Percentiles rank a stretch among this genome's conserved stretches.
These are phyloP conservation scores for Phialemoniopsis sp. DNA, from an alignment of 2,329 filamentous ascomycete genomes.

Conservation along the genomic window DNA sequence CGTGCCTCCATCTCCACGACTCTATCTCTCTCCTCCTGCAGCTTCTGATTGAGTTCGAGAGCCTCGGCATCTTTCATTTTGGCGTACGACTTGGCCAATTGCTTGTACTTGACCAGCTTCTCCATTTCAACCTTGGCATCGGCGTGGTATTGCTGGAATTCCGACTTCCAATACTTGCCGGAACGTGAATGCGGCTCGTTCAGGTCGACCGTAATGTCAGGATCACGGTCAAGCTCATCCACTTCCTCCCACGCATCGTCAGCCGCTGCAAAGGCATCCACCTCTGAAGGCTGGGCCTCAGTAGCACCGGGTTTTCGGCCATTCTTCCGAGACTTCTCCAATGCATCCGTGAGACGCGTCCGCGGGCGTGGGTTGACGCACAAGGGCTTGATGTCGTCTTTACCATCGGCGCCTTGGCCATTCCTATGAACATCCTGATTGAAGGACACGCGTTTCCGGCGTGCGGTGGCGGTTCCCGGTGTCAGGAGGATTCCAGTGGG, in stretches of 20 bases:
- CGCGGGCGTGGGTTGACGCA: conserved; percentile 19
- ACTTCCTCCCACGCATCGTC: conserved; percentile 53
- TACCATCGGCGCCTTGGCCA: conserved; percentile 21
- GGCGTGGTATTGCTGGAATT: conserved; percentile 70
- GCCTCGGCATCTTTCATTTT: conserved; percentile 73
- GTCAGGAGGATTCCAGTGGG: conserved; percentile 59
- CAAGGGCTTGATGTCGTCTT: conserved; percentile 11
- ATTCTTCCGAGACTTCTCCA: conserved; percentile 36
- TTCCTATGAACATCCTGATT: conserved; percentile 49
- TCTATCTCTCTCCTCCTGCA: conserved; percentile 65
- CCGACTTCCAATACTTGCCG: conserved; percentile 75
- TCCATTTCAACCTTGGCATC: conserved; percentile 71
- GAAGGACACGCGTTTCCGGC: conserved; percentile 63
- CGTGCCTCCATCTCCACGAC: conserved; percentile 60
- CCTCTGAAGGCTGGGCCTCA: conserved; percentile 9
- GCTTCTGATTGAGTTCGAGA: conserved; percentile 57
- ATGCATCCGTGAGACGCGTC: conserved; percentile 38
- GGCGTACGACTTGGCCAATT: conserved; percentile 74
- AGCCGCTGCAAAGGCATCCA: not conserved
- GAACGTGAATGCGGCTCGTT: conserved; percentile 72
- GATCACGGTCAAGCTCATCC: conserved; percentile 37
- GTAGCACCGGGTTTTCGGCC: conserved; percentile 7
- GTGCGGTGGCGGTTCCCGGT: conserved; percentile 56
- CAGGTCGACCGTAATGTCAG: conserved; percentile 65
- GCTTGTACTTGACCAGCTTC: conserved; percentile 75